phyloP scores from a whole-genome alignment of 1,139 yeast species.

The Suhomyces chickasaworum region DNA sequence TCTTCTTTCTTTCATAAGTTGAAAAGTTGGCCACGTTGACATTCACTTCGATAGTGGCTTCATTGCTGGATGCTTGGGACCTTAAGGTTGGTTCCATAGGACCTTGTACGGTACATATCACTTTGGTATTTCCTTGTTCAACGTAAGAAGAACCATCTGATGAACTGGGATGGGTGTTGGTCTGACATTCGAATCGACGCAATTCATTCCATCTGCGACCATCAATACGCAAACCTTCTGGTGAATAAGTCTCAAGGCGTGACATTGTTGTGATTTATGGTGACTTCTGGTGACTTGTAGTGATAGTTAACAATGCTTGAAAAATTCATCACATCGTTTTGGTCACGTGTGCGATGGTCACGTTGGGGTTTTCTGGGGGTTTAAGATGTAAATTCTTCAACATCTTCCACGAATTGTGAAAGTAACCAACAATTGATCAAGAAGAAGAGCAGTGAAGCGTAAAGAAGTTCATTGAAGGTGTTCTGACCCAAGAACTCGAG shows the following conservation, averaged over 20 bases:
- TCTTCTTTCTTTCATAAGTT: constrained; percentile 71
- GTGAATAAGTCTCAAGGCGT: constrained; percentile 81
- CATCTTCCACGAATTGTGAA: constrained; percentile 56
- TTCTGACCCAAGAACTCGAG: constrained; percentile 78
- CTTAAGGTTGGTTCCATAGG: constrained; percentile 77
- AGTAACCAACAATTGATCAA: constrained; percentile 65
- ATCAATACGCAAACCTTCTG: constrained; percentile 89
- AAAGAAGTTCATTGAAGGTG: constrained; percentile 64
- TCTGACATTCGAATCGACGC: constrained; percentile 74
- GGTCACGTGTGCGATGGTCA: constrained; percentile 9
- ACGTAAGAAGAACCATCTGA: constrained; percentile 92
- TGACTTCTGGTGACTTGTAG: background rate
- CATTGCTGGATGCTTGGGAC: constrained; percentile 48
- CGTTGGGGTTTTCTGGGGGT: no score
- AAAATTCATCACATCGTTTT: constrained; percentile 10
- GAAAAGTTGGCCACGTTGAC: constrained; percentile 81
- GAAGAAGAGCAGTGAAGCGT: constrained; percentile 67
- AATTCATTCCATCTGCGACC: constrained; percentile 96
- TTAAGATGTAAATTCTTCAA: no score
- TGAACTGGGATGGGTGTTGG: constrained; percentile 85
- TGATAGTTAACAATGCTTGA: background rate
- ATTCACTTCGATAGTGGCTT: constrained; percentile 63
- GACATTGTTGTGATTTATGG: constrained; percentile 7
- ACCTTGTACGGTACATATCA: constrained; percentile 82
- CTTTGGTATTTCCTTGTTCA: constrained; percentile 91